A percentile compares a stretch with the other conserved stretches of the same genome.
phyloP scores from a whole-genome alignment of 2,329 filamentous ascomycete genomes.

The Incumbomyces lentus region DNA sequence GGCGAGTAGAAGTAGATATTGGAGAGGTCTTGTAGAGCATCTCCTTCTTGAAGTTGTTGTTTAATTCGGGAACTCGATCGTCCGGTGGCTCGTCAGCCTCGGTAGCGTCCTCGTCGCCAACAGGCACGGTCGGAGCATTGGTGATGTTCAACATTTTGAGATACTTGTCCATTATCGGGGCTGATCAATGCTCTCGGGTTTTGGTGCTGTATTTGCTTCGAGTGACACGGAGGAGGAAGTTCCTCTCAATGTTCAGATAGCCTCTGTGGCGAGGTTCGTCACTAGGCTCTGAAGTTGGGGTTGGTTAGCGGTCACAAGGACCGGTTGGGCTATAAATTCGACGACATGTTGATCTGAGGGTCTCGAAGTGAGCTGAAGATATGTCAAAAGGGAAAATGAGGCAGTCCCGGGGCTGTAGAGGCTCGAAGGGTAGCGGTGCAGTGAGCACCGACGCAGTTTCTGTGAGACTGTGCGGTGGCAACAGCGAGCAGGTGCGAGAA shows the following conservation, averaged over 20 bases:
- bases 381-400: too few relatives aligned
- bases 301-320: slow-evolving; percentile 25
- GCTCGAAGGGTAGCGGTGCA: too few relatives aligned
- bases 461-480: neutral
- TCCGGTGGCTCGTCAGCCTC: slow-evolving; percentile 89
- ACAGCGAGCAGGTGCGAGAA: neutral
- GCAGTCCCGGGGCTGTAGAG: too few relatives aligned
- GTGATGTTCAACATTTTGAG: slow-evolving; percentile 37
- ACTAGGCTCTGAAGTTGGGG: neutral
- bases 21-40: slow-evolving; percentile 35
- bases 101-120: slow-evolving; percentile 52
- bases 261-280: slow-evolving; percentile 14
- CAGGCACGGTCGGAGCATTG: slow-evolving; percentile 29
- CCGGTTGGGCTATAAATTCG: slow-evolving; percentile 33
- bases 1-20: slow-evolving; percentile 30
- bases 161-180: slow-evolving; percentile 29
- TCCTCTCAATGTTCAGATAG: neutral
- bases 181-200: slow-evolving; percentile 13
- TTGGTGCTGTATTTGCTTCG: slow-evolving; percentile 1
- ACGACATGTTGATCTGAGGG: slow-evolving; percentile 23
- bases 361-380: neutral
- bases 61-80: slow-evolving; percentile 26
- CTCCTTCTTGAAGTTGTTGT: slow-evolving; percentile 21
- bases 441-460: too few relatives aligned
- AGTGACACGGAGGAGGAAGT: too few relatives aligned